A percentile compares a stretch with the other conserved stretches of the same genome.
These are phyloP conservation scores for Melanomma pulvis-pyrius DNA, from an alignment of 495 filamentous ascomycete genomes.

Conservation along the genomic window DNA sequence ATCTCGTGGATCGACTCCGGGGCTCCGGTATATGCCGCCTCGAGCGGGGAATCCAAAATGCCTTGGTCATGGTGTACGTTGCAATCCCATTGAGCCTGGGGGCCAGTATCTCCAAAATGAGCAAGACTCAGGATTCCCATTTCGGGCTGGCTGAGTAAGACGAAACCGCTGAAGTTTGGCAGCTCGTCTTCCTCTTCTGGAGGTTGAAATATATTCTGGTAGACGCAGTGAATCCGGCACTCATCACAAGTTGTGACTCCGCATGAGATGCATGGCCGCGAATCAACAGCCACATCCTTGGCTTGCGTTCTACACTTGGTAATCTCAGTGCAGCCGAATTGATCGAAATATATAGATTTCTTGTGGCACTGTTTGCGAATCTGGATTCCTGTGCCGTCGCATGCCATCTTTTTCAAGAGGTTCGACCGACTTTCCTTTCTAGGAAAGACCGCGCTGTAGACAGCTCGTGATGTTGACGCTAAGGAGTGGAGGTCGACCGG, in stretches of 20 bases:
- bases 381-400: conserved; percentile 19
- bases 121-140: conserved; percentile 19
- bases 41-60: conserved; percentile 15
- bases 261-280: conserved; percentile 13
- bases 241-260: conserved; percentile 26
- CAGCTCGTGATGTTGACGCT: conserved; percentile 11
- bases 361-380: conserved; percentile 7
- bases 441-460: conserved; percentile 15
- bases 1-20: conserved; percentile 15
- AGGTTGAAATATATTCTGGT: conserved; percentile 10
- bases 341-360: conserved; percentile 4
- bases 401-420: conserved; percentile 16
- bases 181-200: conserved; percentile 26
- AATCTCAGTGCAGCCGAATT: not conserved
- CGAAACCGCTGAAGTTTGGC: conserved; percentile 19
- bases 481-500: conserved; percentile 21
- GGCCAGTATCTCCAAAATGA: not conserved
- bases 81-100: not conserved
- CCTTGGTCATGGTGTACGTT: conserved; percentile 20
- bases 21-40: not conserved
- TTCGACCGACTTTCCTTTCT: conserved; percentile 7
- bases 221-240: conserved; percentile 27
- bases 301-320: not conserved
- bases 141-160: conserved; percentile 3
- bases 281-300: not conserved